Evolutionary conservation across 345 rosid genomes (phyloP).

Genomic region (Mallotus nudiflorus): DNA sequence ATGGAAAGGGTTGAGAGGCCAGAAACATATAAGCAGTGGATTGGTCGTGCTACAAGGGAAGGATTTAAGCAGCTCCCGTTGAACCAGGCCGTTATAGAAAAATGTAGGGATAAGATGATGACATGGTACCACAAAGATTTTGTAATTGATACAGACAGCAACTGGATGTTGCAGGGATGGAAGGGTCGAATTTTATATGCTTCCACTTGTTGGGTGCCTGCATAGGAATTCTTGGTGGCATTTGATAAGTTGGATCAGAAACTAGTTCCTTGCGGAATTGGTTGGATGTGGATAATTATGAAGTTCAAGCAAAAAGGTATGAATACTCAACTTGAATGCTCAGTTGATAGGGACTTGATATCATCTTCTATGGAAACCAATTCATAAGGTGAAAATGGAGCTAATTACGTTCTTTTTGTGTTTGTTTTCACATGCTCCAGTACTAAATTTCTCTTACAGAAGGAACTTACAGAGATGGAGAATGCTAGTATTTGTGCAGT

Average conservation of each 20-base stretch:
- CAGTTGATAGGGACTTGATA: not conserved
- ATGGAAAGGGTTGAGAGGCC: constrained; percentile 96
- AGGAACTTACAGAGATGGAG: not conserved
- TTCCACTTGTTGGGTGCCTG: constrained; percentile 81
- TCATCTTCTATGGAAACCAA: not conserved
- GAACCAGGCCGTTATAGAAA: constrained; percentile 42
- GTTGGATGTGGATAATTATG: not conserved
- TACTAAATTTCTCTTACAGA: too few relatives aligned
- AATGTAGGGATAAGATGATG: constrained; percentile 43
- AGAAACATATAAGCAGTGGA: constrained; percentile 96
- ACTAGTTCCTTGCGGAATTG: not conserved
- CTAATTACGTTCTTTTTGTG: not conserved
- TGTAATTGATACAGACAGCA: constrained; percentile 63
- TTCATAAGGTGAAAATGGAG: not conserved
- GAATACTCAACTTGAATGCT: not conserved
- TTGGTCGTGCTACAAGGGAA: constrained; percentile 62
- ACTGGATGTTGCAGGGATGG: constrained; percentile 94
- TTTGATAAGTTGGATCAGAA: not conserved
- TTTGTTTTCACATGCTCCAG: not conserved
- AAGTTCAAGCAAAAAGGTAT: too few relatives aligned
- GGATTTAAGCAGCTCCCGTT: constrained; percentile 74
- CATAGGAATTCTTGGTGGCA: constrained; percentile 14
- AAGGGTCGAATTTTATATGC: constrained; percentile 79
- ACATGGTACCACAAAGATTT: constrained; percentile 73
- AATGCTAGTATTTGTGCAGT: not conserved